Conservation (phyloP, 192 early-diverging fungal species). For the Podila clonocystis region DNA sequence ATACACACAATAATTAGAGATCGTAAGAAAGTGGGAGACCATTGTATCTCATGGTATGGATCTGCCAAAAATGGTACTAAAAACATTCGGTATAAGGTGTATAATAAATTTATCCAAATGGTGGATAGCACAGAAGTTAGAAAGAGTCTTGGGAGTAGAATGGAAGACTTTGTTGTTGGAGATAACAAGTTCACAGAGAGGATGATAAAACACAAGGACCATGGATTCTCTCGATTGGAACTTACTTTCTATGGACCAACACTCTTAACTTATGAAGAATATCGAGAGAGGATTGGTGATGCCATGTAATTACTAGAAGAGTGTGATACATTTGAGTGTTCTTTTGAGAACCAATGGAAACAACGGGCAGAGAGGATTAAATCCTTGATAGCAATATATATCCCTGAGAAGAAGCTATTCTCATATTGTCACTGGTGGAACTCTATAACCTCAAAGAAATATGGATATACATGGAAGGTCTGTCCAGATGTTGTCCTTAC, state of each 20-base stretch:
- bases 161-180: neutral
- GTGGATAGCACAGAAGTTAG: neutral
- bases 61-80: neutral
- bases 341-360: neutral
- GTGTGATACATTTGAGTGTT: neutral
- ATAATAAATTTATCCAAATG: neutral
- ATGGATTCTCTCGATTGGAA: neutral
- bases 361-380: too few relatives aligned
- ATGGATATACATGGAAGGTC: neutral
- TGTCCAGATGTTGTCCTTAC: neutral
- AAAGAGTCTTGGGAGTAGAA: neutral
- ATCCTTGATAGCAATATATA: too few relatives aligned
- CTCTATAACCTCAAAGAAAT: neutral
- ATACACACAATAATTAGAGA: neutral
- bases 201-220: neutral
- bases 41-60: neutral
- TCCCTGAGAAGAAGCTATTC: neutral
- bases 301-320: neutral
- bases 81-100: slow-evolving; percentile 1
- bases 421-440: slow-evolving; percentile 5
- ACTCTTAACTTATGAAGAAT: neutral
- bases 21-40: neutral
- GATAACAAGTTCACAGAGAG: neutral
- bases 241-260: neutral
- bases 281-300: neutral